These are phyloP conservation scores for Tricharina praecox DNA, from an alignment of 495 filamentous ascomycete species.

Conservation along the genomic window DNA sequence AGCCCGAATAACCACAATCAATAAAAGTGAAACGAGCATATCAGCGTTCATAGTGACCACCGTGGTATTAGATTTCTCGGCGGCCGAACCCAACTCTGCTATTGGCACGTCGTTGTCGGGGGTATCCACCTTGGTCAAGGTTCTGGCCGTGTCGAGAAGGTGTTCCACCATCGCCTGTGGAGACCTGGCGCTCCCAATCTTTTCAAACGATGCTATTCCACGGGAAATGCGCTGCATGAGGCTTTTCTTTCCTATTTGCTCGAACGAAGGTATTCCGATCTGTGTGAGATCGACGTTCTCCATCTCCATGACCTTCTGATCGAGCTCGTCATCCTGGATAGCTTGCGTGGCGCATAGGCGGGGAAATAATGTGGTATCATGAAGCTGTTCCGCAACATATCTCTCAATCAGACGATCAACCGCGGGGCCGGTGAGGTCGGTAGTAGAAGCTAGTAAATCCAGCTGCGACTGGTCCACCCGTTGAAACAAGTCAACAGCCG, in stretches of 20 bases:
- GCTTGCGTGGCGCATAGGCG: conserved; percentile 60
- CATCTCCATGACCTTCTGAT: conserved; percentile 81
- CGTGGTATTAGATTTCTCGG: conserved; percentile 39
- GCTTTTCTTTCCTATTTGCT: conserved; percentile 19
- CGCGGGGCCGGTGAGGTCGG: conserved; percentile 77
- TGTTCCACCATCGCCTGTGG: conserved; percentile 92
- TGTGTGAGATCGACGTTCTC: conserved; percentile 86
- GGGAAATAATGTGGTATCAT: conserved; percentile 71
- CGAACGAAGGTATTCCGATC: conserved; percentile 49
- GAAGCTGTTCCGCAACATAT: conserved; percentile 85
- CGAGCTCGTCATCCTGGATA: conserved; percentile 75
- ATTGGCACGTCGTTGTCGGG: conserved; percentile 19
- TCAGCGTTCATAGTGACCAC: conserved; percentile 85
- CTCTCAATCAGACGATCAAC: conserved; percentile 91
- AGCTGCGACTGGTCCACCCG: conserved; percentile 89
- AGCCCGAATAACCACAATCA: conserved; percentile 84
- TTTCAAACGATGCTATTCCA: conserved; percentile 79
- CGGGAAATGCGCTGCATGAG: conserved; percentile 38
- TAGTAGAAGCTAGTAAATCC: conserved; percentile 77
- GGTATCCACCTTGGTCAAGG: conserved; percentile 45
- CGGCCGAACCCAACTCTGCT: conserved; percentile 15
- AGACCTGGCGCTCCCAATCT: conserved; percentile 64
- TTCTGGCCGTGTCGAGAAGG: conserved; percentile 71
- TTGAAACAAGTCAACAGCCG: conserved; percentile 89
- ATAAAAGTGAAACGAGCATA: conserved; percentile 76